Conservation (phyloP, 495 filamentous ascomycete species). For the Haplographium delicatum region DNA sequence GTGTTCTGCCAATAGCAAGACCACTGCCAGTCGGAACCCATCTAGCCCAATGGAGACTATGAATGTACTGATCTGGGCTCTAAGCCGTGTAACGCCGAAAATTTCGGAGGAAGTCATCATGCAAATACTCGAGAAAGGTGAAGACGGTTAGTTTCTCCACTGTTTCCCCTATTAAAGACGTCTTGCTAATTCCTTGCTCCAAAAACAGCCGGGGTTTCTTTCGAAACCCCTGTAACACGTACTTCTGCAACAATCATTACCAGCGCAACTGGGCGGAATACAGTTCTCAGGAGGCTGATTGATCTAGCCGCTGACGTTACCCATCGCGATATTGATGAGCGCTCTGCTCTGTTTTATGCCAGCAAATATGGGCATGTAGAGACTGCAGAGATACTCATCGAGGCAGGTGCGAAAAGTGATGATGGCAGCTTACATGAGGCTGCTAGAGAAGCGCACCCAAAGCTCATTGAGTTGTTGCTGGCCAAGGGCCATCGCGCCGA, state of each 20-base stretch:
- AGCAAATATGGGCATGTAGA: background rate
- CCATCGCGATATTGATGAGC: background rate
- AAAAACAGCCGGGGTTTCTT: background rate
- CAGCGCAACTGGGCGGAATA: background rate
- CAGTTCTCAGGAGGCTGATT: background rate
- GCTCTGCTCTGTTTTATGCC: slow-evolving; percentile 4
- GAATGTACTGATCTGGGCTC: slow-evolving; percentile 6
- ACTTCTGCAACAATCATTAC: background rate
- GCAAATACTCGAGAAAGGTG: background rate
- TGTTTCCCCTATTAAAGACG: background rate
- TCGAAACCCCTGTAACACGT: background rate
- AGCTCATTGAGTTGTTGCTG: background rate
- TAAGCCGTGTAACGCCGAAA: background rate
- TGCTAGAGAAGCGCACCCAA: background rate
- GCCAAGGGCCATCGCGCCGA: background rate
- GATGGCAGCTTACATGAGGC: background rate
- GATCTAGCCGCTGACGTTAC: background rate
- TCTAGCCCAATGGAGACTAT: background rate
- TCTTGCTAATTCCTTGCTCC: background rate
- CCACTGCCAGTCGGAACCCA: background rate
- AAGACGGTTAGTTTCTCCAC: background rate
- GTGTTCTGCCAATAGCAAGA: background rate
- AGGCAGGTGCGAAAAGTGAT: background rate
- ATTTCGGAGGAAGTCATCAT: background rate
- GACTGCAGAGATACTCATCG: background rate